phyloP scores from a whole-genome alignment of 2,329 filamentous ascomycete genomes.

The Chalaropsis thielavioides region DNA sequence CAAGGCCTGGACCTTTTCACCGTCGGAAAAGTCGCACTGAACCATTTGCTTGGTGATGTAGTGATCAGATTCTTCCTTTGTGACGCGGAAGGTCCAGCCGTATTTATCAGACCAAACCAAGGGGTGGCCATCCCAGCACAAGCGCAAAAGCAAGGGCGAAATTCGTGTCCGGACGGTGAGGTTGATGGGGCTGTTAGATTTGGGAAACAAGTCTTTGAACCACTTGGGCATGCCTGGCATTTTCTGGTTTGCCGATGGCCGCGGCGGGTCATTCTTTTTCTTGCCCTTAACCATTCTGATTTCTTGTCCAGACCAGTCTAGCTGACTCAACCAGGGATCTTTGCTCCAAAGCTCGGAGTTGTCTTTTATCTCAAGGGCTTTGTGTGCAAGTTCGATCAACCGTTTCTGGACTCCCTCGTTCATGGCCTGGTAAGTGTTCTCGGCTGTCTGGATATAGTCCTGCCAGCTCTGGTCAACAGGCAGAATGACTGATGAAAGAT shows the following conservation, averaged over 20 bases:
- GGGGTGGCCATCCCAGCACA: slow-evolving; percentile 82
- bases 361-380: slow-evolving; percentile 60
- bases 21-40: slow-evolving; percentile 49
- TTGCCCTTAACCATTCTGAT: slow-evolving; percentile 84
- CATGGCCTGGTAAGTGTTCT: slow-evolving; percentile 66
- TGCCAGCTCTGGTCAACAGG: slow-evolving; percentile 84
- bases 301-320: slow-evolving; percentile 93
- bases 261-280: slow-evolving; percentile 65
- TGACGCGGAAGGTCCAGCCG: slow-evolving; percentile 83
- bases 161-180: slow-evolving; percentile 78
- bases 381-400: slow-evolving; percentile 57
- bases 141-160: slow-evolving; percentile 65
- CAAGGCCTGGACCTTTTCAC: slow-evolving; percentile 49
- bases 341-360: slow-evolving; percentile 53
- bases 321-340: slow-evolving; percentile 83
- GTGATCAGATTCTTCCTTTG: slow-evolving; percentile 41
- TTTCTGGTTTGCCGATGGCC: slow-evolving; percentile 73
- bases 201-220: slow-evolving; percentile 83
- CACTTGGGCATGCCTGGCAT: slow-evolving; percentile 87
- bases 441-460: slow-evolving; percentile 66
- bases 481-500: slow-evolving; percentile 84
- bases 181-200: slow-evolving; percentile 51
- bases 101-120: slow-evolving; percentile 85
- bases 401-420: slow-evolving; percentile 65
- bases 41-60: slow-evolving; percentile 61